Base-by-base conservation (phyloP, 306 rosid species). In the Castanea sativa region DNA sequence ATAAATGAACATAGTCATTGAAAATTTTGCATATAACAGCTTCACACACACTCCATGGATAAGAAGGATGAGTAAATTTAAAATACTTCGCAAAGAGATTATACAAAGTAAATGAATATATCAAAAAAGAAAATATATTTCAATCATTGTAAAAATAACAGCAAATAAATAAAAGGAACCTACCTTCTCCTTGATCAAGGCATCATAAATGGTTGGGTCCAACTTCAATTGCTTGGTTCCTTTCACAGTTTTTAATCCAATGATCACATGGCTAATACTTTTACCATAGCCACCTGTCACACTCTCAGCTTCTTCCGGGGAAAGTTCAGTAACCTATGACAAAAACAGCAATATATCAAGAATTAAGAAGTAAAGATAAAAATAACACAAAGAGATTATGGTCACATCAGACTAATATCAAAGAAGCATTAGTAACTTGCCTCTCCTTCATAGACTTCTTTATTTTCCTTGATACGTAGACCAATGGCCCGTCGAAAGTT, bases 381-480 rank as follows among this genome's bases (percentile, higher is more conserved):
- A 38, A 30, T 59, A 30, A 68, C n/a, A 84, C n/a, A 53, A 74
- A 55, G 64, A 55, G 33, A 25, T 23, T 58, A 77, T 73, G 67
- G 58, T 58, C 61, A 51, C 69, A 73, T 29, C 73, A 51, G 21
- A 80, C 7, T 51, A 64, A 59, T 25, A 25, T 73, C 55, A 58
- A 78, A 56, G 11, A 29, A 70, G 27, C 38, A 76, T 6, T 12
- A 27, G 70, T 29, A 75, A 87, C 87, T 84, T 86, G 90, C 99
- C 98, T 95, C 99, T 79, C 99, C 98, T 82, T 95, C 99, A 76
- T 90, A 95, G 41, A 94, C 98, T 84, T 94, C 98, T 87, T 94
- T 94, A 25, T 91, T 94, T 85, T 94, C 98, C 94, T 94, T 94
- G 77, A 94, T 94, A 15, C 97, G 94, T 27, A 92, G 79, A 70